Conservation (phyloP, 176 grass and related monocot species). For the Coix lacrymajobi region DNA sequence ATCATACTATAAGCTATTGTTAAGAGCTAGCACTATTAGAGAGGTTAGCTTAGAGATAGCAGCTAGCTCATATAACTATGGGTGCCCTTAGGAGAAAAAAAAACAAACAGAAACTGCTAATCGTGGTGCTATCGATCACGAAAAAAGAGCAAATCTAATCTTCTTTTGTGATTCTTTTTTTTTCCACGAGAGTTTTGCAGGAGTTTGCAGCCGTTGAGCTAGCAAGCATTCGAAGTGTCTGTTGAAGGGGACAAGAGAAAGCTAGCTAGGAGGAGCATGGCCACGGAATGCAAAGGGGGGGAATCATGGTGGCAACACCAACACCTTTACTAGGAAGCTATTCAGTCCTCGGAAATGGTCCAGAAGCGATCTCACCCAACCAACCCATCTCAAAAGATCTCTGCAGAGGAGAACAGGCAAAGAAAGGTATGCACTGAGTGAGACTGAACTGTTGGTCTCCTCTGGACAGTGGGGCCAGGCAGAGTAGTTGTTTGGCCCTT, state of each 20-base stretch:
- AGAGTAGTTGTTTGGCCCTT: neutral
- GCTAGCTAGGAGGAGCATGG: neutral
- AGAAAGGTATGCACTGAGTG: neutral
- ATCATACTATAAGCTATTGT: too few relatives aligned
- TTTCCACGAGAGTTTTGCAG: neutral
- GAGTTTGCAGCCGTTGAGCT: neutral
- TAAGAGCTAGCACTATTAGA: too few relatives aligned
- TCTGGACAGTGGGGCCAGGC: neutral
- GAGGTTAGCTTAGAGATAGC: too few relatives aligned
- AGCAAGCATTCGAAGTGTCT: slow-evolving; percentile 8
- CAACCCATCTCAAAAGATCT: slow-evolving; percentile 1
- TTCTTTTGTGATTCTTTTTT: neutral
- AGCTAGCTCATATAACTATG: too few relatives aligned
- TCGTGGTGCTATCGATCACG: too few relatives aligned
- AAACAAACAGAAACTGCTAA: neutral
- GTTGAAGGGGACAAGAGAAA: neutral
- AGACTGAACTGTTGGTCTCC: neutral
- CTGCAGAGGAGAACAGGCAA: neutral
- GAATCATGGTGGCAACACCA: neutral
- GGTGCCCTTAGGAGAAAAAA: too few relatives aligned
- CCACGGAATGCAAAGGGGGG: neutral
- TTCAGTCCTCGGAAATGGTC: neutral
- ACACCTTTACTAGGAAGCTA: neutral
- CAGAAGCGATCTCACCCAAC: neutral
- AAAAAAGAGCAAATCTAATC: neutral